These are phyloP conservation scores for Amphirosellinia nigrospora DNA, from an alignment of 495 filamentous ascomycete species.

Conservation along the genomic window DNA sequence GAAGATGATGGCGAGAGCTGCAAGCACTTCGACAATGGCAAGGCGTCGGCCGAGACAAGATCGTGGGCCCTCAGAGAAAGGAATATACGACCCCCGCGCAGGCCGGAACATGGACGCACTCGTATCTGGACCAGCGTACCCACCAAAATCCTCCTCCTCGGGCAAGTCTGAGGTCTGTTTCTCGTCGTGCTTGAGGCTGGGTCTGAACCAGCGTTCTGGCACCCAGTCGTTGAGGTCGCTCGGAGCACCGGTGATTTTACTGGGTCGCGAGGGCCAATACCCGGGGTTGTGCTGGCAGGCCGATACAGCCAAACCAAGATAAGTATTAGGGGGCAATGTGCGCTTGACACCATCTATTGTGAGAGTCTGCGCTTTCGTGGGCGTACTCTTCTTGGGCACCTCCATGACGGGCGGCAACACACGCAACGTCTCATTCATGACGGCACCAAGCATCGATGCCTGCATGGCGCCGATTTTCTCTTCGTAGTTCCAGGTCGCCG, in stretches of 20 bases:
- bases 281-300: conserved; percentile 66
- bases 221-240: conserved; percentile 54
- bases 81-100: conserved; percentile 67
- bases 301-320: conserved; percentile 53
- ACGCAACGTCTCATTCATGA: conserved; percentile 72
- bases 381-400: conserved; percentile 64
- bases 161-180: conserved; percentile 7
- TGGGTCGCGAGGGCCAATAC: conserved; percentile 63
- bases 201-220: conserved; percentile 55
- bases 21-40: conserved; percentile 77
- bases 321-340: conserved; percentile 52
- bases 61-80: conserved; percentile 74
- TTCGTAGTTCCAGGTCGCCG: conserved; percentile 68
- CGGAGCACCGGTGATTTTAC: conserved; percentile 40
- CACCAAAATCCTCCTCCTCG: conserved; percentile 57
- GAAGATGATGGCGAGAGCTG: conserved; percentile 71
- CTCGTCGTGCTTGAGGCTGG: conserved; percentile 22
- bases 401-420: conserved; percentile 64
- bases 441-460: conserved; percentile 66
- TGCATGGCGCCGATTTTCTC: conserved; percentile 60
- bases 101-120: conserved; percentile 63
- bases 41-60: conserved; percentile 74
- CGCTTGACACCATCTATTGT: conserved; percentile 56
- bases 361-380: conserved; percentile 55
- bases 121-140: conserved; percentile 60